Evolutionary conservation across 2,329 filamentous ascomycete species (phyloP), one percentile per base, ranked within the genome.

Genomic region (Ophiocordyceps camponoti-floridani): DNA sequence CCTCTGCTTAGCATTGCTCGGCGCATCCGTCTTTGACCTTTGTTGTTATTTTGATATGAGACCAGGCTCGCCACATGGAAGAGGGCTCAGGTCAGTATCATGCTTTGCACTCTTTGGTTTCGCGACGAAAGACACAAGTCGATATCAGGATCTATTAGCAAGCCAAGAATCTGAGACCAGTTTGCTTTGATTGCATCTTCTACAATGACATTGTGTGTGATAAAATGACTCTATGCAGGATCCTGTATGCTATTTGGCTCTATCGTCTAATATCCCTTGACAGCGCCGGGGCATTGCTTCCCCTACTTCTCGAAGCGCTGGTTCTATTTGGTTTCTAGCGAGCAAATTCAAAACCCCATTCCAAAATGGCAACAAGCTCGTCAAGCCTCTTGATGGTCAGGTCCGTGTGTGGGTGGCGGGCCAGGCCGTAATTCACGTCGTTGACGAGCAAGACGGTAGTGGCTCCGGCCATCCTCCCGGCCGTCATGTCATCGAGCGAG

Each of bases 401-500:
- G 60, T 93, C 85, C 0, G 85, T 93, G 58, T 86, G 75, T 50
- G 78, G 72, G 56, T 93, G 83, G 23, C 74, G 68, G 8, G 70
- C 75, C 47, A 94, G 58, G 50, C 81, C 70, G 45, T 60, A 61
- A 57, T 94, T 94, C n/a, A 73, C 79, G n/a, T 84, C 77, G 55
- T 93, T 93, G 14, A 82, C 72, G 41, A 98, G 67, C 57, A 96
- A 58, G n/a, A 96, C 87, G 0, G 91, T 96, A 31, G 86, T 83
- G 1, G 88, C 85, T 1, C 89, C 89, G 0, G 89, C 89, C 44
- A 69, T 70, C 47, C 81, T 74, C 0, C 91, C 89, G 1, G 89
- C 86, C 8, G 81, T 84, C 77, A 96, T 93, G 58, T 98, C 91
- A 59, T 96, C 91, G 45, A 94, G 77, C 14, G 81, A 87, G 57